phyloP scores from a whole-genome alignment of 1,139 yeast species.

The Yamadazyma songkhlaensis region DNA sequence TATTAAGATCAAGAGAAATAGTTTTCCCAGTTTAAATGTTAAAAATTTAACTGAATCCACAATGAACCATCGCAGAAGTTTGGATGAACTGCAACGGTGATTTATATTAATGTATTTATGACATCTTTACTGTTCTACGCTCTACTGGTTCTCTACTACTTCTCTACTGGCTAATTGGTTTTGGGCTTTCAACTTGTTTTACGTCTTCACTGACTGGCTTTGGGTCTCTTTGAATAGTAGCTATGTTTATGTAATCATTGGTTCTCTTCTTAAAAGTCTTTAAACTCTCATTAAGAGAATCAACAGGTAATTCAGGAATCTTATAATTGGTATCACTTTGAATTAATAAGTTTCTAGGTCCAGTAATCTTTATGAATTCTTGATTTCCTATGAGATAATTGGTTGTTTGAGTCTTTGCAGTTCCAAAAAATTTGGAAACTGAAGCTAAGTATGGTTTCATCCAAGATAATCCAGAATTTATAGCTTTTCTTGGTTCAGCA shows the following conservation, averaged over 20 bases:
- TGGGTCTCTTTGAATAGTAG: slow-evolving; percentile 5
- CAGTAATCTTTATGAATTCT: slow-evolving; percentile 47
- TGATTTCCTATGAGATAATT: slow-evolving; percentile 29
- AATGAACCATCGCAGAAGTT: no score
- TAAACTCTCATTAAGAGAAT: slow-evolving; percentile 9
- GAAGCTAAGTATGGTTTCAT: not conserved
- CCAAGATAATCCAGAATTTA: no score
- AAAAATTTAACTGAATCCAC: no score
- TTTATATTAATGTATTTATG: no score
- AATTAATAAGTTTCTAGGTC: slow-evolving; percentile 54
- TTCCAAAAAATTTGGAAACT: not conserved
- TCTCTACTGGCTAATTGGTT: no score
- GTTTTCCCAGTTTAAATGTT: slow-evolving; percentile 2
- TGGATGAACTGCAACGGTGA: no score
- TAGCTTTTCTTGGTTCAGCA: no score
- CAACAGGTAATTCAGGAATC: slow-evolving; percentile 14
- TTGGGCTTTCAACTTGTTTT: no score
- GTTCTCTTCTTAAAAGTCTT: slow-evolving; percentile 15
- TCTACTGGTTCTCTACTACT: no score
- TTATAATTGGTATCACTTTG: slow-evolving; percentile 32
- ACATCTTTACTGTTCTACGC: no score
- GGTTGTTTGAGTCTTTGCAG: slow-evolving; percentile 7
- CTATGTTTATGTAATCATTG: slow-evolving; percentile 41
- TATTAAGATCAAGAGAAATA: slow-evolving; percentile 8
- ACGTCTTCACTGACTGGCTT: no score